Percentiles rank a stretch among this genome's conserved stretches.
phyloP scores from a whole-genome alignment of 2,329 filamentous ascomycete genomes.

The Cryphonectria radicalis region DNA sequence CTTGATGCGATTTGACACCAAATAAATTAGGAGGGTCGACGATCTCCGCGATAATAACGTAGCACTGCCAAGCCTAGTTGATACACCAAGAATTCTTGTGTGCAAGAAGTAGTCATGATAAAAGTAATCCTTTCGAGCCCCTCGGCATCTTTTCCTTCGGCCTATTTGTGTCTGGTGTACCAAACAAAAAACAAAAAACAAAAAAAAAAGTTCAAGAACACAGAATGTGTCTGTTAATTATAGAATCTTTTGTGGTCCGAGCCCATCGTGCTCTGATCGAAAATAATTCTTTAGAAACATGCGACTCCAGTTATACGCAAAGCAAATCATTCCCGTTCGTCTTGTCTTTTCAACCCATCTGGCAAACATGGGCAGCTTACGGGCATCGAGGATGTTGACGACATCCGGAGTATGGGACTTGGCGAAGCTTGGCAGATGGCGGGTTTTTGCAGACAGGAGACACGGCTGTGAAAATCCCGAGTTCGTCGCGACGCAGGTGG shows the following conservation, averaged over 20 bases:
- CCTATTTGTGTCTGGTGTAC: neutral
- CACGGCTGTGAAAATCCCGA: neutral
- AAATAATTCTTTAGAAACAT: neutral
- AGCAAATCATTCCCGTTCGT: neutral
- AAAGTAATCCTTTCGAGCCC: too few relatives aligned
- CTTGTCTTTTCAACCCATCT: neutral
- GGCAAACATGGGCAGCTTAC: neutral
- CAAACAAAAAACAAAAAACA: neutral
- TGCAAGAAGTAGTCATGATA: neutral
- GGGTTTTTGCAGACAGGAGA: neutral
- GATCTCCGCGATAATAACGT: neutral
- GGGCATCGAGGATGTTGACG: neutral
- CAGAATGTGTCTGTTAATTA: too few relatives aligned
- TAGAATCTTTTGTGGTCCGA: neutral
- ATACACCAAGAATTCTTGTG: neutral
- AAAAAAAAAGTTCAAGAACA: neutral
- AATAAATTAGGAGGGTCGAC: neutral
- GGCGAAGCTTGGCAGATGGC: neutral
- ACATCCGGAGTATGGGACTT: neutral
- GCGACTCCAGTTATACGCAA: neutral
- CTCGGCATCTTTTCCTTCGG: too few relatives aligned
- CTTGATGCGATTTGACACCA: neutral
- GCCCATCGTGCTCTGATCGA: neutral
- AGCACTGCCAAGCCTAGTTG: neutral
- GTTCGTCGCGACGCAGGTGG: neutral